Conservation (phyloP, 1,284 basidiomycete genomes). For the Rhodotorula sp. region DNA sequence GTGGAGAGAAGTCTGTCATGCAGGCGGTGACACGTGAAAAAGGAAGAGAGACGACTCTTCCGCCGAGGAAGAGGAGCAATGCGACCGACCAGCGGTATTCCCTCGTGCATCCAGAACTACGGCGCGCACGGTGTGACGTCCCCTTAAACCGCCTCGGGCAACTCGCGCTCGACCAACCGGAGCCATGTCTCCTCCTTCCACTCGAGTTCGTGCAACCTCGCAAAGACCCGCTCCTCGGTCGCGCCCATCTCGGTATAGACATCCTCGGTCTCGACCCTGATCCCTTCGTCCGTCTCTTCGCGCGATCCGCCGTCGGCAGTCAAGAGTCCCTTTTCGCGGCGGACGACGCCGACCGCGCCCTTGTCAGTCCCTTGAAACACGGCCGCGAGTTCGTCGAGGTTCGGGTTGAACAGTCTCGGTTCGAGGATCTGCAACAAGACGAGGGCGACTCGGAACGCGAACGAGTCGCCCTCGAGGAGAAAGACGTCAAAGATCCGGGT, state of each 20-base stretch:
- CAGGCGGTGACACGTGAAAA: too few species aligned
- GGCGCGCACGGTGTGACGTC: neutral
- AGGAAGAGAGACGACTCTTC: neutral
- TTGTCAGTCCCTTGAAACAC: constrained; percentile 50
- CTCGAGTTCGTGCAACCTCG: constrained; percentile 70
- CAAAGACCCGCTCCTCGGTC: constrained; percentile 77
- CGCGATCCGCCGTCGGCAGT: constrained; percentile 78
- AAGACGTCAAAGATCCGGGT: constrained; percentile 57
- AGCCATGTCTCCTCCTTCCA: constrained; percentile 91
- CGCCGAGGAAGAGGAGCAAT: neutral
- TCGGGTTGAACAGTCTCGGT: constrained; percentile 79
- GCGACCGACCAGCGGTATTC: neutral
- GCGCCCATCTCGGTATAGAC: constrained; percentile 85
- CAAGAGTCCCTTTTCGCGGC: constrained; percentile 35
- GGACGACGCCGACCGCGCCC: constrained; percentile 43
- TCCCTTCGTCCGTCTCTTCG: constrained; percentile 59
- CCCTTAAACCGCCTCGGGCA: constrained; percentile 61
- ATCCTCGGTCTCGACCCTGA: constrained; percentile 61
- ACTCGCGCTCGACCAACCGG: constrained; percentile 74
- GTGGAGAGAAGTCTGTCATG: too few species aligned
- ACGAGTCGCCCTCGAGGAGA: constrained; percentile 79
- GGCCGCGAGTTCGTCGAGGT: constrained; percentile 68
- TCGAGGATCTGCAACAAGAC: constrained; percentile 82
- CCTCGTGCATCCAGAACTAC: too few species aligned
- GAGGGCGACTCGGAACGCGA: constrained; percentile 76